Evolutionary conservation across 495 filamentous ascomycete species (phyloP).

Genomic region (Thermochaetoides thermophila): DNA sequence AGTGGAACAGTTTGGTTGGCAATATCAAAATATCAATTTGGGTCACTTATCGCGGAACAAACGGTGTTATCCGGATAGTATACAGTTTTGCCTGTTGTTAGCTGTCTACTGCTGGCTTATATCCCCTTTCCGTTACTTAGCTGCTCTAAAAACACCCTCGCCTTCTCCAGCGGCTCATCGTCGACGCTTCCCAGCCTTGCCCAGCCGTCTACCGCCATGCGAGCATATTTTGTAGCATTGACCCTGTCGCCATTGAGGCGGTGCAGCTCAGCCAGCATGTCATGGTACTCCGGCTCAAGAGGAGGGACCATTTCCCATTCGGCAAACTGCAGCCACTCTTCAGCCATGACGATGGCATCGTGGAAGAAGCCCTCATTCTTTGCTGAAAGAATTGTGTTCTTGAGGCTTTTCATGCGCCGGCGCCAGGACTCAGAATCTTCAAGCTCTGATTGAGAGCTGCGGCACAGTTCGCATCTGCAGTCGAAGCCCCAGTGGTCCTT

Average conservation of each 20-base stretch:
- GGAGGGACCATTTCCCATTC: conserved; percentile 19
- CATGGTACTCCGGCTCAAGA: conserved; percentile 22
- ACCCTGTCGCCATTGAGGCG: conserved; percentile 17
- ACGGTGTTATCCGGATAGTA: too few species aligned
- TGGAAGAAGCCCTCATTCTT: conserved; percentile 18
- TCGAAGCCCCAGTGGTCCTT: conserved; percentile 24
- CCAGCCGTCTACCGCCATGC: conserved; percentile 25
- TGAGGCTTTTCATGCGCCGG: conserved; percentile 17
- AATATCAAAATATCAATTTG: too few species aligned
- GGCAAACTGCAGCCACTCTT: conserved; percentile 19
- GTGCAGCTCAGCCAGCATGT: conserved; percentile 23
- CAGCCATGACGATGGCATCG: conserved; percentile 20
- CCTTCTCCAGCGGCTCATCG: conserved; percentile 14
- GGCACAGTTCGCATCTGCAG: conserved; percentile 27
- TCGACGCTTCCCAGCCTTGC: conserved; percentile 23
- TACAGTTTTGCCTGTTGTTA: too few species aligned
- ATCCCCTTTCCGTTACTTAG: not conserved
- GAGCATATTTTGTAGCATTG: conserved; percentile 22
- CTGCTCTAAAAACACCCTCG: conserved; percentile 13
- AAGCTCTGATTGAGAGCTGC: conserved; percentile 14
- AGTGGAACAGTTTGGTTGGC: too few species aligned
- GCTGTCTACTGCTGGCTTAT: too few species aligned
- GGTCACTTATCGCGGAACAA: too few species aligned
- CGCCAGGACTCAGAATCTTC: conserved; percentile 22
- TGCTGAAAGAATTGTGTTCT: conserved; percentile 18